Conservation (phyloP, 805 yeast genomes). For the Ogataea angusta region DNA sequence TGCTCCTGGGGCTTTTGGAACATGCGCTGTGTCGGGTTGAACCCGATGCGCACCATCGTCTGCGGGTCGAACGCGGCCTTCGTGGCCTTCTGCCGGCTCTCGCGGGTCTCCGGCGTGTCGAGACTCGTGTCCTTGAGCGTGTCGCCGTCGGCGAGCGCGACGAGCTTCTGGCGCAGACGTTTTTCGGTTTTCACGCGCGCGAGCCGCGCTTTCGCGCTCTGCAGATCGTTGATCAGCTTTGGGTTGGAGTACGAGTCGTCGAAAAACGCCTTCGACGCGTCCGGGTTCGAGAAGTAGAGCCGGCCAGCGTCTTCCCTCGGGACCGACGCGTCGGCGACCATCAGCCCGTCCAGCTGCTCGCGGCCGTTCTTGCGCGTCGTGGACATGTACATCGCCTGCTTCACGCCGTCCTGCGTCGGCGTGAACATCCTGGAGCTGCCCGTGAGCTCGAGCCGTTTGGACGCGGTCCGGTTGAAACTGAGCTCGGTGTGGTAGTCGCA, state of each 20-base stretch:
- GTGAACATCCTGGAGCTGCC: conserved; percentile 56
- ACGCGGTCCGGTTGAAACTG: conserved; percentile 46
- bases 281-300: conserved; percentile 37
- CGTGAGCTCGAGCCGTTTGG: conserved; percentile 76
- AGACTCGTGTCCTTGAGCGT: conserved; percentile 12
- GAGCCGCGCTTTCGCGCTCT: conserved; percentile 34
- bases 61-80: conserved; percentile 26
- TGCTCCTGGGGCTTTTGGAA: conserved; percentile 12
- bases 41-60: conserved; percentile 27
- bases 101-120: conserved; percentile 22
- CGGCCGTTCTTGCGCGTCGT: conserved; percentile 21
- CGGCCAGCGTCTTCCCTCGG: conserved; percentile 21
- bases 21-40: conserved; percentile 28
- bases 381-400: conserved; percentile 40
- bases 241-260: conserved; percentile 49
- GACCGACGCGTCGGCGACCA: conserved; percentile 26
- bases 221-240: conserved; percentile 39
- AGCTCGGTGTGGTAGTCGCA: conserved; percentile 74
- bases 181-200: conserved; percentile 38
- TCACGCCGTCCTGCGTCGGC: conserved; percentile 44
- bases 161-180: conserved; percentile 31
- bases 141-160: conserved; percentile 27
- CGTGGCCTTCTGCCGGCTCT: conserved; percentile 23
- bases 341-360: conserved; percentile 27
- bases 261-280: conserved; percentile 49